Evolutionary conservation across 495 filamentous ascomycete species (phyloP).

Genomic region (Stereocaulon alpinum): DNA sequence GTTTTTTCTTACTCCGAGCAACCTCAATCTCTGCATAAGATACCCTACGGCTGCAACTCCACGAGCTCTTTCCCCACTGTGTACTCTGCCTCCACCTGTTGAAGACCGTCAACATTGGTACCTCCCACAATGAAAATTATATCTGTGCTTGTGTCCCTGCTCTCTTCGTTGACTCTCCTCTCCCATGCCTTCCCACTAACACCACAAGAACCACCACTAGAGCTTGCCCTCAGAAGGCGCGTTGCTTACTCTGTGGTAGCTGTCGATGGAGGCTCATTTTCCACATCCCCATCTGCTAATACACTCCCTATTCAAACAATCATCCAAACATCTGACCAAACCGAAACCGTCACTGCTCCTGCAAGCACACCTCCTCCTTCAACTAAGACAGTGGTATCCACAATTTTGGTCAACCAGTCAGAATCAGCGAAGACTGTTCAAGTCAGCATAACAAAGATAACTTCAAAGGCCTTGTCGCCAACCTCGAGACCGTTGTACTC

Average conservation of each 20-base stretch:
- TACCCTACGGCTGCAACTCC: background rate
- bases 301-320: conserved; percentile 27
- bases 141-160: background rate
- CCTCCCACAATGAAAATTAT: conserved; percentile 1
- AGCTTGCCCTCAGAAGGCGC: conserved; percentile 15
- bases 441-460: conserved; percentile 1
- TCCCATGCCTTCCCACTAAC: conserved; percentile 14
- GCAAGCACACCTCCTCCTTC: conserved; percentile 10
- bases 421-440: conserved; percentile 15
- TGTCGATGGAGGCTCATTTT: conserved; percentile 32
- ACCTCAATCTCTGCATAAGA: background rate
- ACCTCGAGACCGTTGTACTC: background rate
- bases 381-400: conserved; percentile 21
- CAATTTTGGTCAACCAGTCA: conserved; percentile 1
- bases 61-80: background rate
- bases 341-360: conserved; percentile 24
- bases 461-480: background rate
- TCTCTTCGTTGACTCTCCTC: background rate
- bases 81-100: background rate
- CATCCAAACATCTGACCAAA: conserved; percentile 25
- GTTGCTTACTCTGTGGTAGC: conserved; percentile 39
- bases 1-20: background rate
- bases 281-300: conserved; percentile 17
- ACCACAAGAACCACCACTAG: background rate
- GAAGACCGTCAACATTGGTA: background rate